Conservation (phyloP, 2,329 filamentous ascomycete genomes). For the Fusarium globosum region DNA sequence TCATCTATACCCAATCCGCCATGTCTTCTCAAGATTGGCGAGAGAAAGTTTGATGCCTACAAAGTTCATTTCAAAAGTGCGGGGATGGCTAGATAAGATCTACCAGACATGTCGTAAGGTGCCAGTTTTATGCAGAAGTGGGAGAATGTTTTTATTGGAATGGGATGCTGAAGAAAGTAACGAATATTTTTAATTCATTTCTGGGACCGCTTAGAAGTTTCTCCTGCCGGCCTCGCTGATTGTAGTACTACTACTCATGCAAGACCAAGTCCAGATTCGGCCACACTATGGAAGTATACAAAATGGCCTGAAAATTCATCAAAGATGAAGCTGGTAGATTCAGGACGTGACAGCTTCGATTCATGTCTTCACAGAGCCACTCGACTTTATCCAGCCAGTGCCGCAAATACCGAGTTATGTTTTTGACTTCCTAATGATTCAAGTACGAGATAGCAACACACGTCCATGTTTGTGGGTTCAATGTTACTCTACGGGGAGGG, state of each 20-base stretch:
- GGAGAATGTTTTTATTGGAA: no score
- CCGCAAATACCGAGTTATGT: neutral
- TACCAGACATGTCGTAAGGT: neutral
- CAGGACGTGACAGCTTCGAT: neutral
- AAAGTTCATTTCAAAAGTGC: neutral
- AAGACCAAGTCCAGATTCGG: neutral
- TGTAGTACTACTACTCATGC: neutral
- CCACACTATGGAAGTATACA: neutral
- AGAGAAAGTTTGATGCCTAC: neutral
- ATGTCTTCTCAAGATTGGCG: neutral
- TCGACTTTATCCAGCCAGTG: neutral
- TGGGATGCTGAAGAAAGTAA: neutral
- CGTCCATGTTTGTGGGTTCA: fast-evolving
- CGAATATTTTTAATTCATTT: neutral
- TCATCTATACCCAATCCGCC: no score
- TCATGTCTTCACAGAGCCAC: neutral
- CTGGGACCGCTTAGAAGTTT: fast-evolving
- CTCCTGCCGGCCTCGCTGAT: neutral
- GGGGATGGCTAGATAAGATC: neutral
- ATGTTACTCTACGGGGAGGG: neutral
- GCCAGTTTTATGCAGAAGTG: neutral
- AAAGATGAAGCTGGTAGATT: neutral
- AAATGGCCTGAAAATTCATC: fast-evolving
- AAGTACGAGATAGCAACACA: neutral
- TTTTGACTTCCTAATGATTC: neutral